These are phyloP conservation scores for Mycotypha africana DNA, from an alignment of 371 early-diverging fungal genomes.

Conservation along the genomic window DNA sequence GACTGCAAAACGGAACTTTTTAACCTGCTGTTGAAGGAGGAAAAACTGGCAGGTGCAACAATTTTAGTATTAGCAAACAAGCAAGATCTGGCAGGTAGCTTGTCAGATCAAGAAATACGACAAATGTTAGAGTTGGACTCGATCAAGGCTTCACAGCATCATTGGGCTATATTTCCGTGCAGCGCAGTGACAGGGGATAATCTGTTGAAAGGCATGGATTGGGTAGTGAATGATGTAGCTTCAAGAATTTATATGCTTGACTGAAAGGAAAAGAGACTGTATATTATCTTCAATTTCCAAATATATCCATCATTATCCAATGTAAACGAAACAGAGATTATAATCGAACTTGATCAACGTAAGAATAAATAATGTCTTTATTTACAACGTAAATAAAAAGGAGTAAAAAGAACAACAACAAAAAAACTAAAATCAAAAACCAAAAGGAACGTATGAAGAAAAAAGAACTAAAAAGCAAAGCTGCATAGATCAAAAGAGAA, in stretches of 20 bases:
- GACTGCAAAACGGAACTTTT: slow-evolving; percentile 79
- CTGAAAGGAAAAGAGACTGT: slow-evolving; percentile 24
- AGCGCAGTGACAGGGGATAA: slow-evolving; percentile 90
- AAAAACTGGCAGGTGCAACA: slow-evolving; percentile 90
- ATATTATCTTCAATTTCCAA: too few relatives aligned
- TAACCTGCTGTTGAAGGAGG: slow-evolving; percentile 78
- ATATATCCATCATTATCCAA: too few relatives aligned
- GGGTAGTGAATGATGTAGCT: slow-evolving; percentile 90
- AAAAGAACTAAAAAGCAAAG: too few relatives aligned
- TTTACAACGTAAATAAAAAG: too few relatives aligned
- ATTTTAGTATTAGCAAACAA: slow-evolving; percentile 94
- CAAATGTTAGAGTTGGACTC: slow-evolving; percentile 64
- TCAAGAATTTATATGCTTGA: slow-evolving; percentile 76
- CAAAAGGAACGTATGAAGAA: too few relatives aligned
- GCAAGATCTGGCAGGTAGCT: slow-evolving; percentile 88
- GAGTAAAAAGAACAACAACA: too few relatives aligned
- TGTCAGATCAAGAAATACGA: slow-evolving; percentile 67
- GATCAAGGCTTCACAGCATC: slow-evolving; percentile 84
- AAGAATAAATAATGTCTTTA: too few relatives aligned
- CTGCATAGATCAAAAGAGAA: too few relatives aligned
- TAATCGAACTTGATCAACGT: too few relatives aligned
- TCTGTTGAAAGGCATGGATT: slow-evolving; percentile 85
- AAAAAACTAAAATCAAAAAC: too few relatives aligned
- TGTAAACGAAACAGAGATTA: too few relatives aligned
- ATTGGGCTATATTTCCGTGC: slow-evolving; percentile 88